Conservation (phyloP, 306 rosid species). For the Acmispon strigosus region DNA sequence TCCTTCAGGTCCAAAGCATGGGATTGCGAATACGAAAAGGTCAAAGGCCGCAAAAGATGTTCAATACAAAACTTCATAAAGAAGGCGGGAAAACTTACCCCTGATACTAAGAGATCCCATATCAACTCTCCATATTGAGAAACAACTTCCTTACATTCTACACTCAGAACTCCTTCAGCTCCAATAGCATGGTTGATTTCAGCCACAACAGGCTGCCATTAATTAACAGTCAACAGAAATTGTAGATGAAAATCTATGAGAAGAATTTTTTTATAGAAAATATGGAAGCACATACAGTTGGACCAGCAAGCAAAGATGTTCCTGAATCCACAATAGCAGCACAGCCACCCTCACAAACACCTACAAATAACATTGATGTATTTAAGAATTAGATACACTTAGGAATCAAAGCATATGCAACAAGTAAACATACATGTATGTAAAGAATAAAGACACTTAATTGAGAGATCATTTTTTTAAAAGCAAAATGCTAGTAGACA, state of each 20-base stretch:
- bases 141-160: conserved; percentile 68
- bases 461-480: background rate
- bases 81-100: conserved; percentile 38
- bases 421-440: background rate
- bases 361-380: conserved; percentile 30
- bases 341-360: conserved; percentile 70
- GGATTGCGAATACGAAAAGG: background rate
- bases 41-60: background rate
- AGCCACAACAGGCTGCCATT: conserved; percentile 53
- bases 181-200: conserved; percentile 89
- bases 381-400: conserved; percentile 8
- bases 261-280: background rate
- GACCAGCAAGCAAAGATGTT: conserved; percentile 85
- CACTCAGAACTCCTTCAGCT: conserved; percentile 79
- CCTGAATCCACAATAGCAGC: conserved; percentile 88
- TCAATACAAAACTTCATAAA: background rate
- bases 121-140: conserved; percentile 76
- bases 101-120: conserved; percentile 77
- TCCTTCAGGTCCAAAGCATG: background rate
- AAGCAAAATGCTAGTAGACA: background rate
- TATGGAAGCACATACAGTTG: conserved; percentile 54
- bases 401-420: background rate
- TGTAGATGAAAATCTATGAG: background rate
- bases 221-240: background rate
- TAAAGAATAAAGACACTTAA: background rate